phyloP scores from a whole-genome alignment of 208 protist species.

The Strigomonas culicis region DNA sequence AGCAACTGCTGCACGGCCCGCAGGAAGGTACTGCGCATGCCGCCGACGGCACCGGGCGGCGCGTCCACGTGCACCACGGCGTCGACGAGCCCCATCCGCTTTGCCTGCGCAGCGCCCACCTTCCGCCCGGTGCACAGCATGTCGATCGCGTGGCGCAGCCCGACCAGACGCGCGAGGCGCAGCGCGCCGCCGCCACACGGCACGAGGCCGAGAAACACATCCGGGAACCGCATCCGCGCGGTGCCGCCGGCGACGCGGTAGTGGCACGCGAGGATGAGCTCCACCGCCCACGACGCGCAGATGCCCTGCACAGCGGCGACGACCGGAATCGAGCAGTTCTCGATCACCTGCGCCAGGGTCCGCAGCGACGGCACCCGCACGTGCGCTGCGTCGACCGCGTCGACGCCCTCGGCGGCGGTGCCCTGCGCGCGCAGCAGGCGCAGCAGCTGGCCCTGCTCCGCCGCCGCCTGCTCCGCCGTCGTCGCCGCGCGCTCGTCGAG shows the following conservation, averaged over 20 bases:
- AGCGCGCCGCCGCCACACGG: constrained; percentile 80
- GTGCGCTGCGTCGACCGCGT: too few species aligned
- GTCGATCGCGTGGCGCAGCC: constrained; percentile 35
- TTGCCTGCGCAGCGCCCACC: constrained; percentile 44
- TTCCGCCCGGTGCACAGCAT: constrained; percentile 34
- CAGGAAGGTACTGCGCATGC: constrained; percentile 7
- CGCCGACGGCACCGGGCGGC: neutral
- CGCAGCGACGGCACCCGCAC: constrained; percentile 40
- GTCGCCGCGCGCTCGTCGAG: too few species aligned
- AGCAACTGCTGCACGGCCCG: constrained; percentile 13
- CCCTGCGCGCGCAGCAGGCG: neutral
- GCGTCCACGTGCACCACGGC: constrained; percentile 13
- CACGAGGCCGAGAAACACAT: constrained; percentile 62
- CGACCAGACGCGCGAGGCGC: constrained; percentile 60
- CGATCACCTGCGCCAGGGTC: constrained; percentile 40
- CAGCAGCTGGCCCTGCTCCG: neutral
- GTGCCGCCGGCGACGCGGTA: constrained; percentile 53
- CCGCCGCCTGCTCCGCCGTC: too few species aligned
- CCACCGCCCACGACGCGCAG: constrained; percentile 70
- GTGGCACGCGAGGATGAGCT: constrained; percentile 64
- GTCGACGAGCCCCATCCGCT: constrained; percentile 60
- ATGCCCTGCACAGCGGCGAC: constrained; percentile 68
- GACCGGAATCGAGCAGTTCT: constrained; percentile 52
- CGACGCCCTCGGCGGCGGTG: too few species aligned
- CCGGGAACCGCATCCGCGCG: constrained; percentile 53